These are phyloP conservation scores for Onygenales sp. DNA, from an alignment of 2,329 filamentous ascomycete species.

Conservation along the genomic window DNA sequence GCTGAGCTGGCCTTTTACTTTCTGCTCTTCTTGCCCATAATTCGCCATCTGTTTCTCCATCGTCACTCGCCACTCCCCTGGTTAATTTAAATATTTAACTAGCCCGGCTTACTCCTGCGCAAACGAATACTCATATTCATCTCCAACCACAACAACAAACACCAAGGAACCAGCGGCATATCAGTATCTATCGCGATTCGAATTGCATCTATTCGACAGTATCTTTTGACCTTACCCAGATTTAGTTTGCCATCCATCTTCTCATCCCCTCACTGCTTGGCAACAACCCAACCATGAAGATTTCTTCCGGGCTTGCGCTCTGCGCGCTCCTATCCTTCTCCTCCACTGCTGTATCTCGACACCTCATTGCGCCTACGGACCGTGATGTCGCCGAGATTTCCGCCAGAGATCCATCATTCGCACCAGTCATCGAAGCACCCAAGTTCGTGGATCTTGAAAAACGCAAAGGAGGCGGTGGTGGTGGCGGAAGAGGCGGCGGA, in stretches of 20 bases:
- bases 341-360: constrained; percentile 19
- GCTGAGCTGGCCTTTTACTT: no score
- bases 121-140: no score
- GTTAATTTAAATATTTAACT: no score
- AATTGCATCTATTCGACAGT: not conserved
- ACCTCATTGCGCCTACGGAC: constrained; percentile 12
- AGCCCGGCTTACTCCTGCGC: no score
- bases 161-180: no score
- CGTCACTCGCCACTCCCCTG: no score
- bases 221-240: not conserved
- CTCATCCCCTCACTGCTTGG: not conserved
- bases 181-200: no score
- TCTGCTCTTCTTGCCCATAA: no score
- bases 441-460: constrained; percentile 31
- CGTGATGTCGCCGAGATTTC: constrained; percentile 3
- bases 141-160: no score
- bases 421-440: constrained; percentile 2
- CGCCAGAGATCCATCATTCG: not conserved
- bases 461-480: constrained; percentile 41
- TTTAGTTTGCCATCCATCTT: not conserved
- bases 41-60: no score
- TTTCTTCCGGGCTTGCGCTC: constrained; percentile 16
- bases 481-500: constrained; percentile 26
- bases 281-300: constrained; percentile 20
- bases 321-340: constrained; percentile 21